Evolutionary conservation across 2,329 filamentous ascomycete species (phyloP), one percentile per base, ranked within the genome.

Genomic region (Gyromitra esculenta): DNA sequence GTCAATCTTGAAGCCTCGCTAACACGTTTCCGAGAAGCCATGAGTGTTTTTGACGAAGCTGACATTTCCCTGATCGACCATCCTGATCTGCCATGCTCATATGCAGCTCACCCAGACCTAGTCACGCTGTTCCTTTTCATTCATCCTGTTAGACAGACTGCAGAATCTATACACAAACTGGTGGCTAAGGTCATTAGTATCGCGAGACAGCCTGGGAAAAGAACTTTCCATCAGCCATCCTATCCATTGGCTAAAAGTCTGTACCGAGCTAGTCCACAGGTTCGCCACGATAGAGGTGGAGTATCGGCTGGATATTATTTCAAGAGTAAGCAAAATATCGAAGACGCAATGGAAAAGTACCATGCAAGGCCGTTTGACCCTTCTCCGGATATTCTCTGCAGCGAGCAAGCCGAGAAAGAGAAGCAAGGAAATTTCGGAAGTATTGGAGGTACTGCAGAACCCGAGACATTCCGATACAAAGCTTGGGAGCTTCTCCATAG

Each of bases 281-380:
- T 89, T 3, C 84, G 87, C 41, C 88, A 89, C 78, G 88, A 90
- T 79, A 84, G 88, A 76, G 88, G 88, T 18, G 87, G 88, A 31
- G 84, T 88, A 21, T 88, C 88, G 3, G 87, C 87, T 4, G 87
- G 87, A 41, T 84, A 83, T 73, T 85, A 84, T 78, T 85, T 85
- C 74, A 80, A 81, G 82, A 84, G 79, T 37, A 81, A 80, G 68
- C 83, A 85, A 54, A 83, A 83, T 9, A 82, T 84, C 35, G 81
- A 84, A 54, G 81, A 83, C 4, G 83, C 84, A 7, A 84, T 84
- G 81, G 83, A 82, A 5, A 84, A 83, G 35, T 84, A 83, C 48
- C 80, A 84, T 21, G 82, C 82, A 54, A 83, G 83, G 31, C 77
- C 80, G 6, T 81, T 79, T 56, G 71, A 77, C 3, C 79, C 79